Evolutionary conservation across 139 green algal species (phyloP).

Genomic region (Haematococcus sp.): DNA sequence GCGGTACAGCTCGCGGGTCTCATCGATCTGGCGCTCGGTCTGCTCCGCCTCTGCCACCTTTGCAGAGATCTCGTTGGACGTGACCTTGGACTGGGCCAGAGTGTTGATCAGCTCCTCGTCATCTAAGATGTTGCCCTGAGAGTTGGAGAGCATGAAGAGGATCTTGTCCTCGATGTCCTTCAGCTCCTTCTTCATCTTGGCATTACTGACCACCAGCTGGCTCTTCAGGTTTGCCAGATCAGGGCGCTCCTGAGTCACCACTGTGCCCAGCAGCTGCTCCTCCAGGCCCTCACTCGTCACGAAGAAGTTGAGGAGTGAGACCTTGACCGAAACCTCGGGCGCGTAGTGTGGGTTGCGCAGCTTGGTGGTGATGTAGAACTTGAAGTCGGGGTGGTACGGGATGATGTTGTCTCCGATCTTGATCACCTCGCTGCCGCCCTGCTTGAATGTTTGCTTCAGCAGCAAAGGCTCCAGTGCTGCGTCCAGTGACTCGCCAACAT

Average conservation of each 20-base stretch:
- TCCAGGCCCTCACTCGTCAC: constrained; percentile 70
- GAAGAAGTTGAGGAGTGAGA: constrained; percentile 73
- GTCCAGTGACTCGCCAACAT: constrained; percentile 71
- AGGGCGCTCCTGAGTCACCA: constrained; percentile 69
- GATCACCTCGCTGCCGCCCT: constrained; percentile 76
- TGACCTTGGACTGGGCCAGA: constrained; percentile 72
- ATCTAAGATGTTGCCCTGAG: constrained; percentile 74
- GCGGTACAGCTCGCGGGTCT: constrained; percentile 71
- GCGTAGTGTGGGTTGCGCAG: constrained; percentile 73
- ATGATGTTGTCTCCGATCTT: constrained; percentile 86
- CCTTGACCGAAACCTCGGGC: constrained; percentile 75
- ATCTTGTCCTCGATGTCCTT: constrained; percentile 76
- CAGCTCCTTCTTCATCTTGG: constrained; percentile 84
- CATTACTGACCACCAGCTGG: constrained; percentile 75
- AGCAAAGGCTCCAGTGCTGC: constrained; percentile 76
- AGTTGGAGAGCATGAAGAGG: constrained; percentile 55
- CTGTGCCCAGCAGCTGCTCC: constrained; percentile 74
- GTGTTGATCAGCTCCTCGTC: constrained; percentile 82
- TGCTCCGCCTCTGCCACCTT: constrained; percentile 75
- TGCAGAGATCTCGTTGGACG: constrained; percentile 63
- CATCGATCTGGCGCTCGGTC: constrained; percentile 71
- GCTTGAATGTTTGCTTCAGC: constrained; percentile 78
- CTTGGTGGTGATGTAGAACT: constrained; percentile 82
- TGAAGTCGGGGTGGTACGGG: constrained; percentile 83
- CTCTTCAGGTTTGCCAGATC: constrained; percentile 61